phyloP scores from a whole-genome alignment of 495 filamentous ascomycete genomes.

The Penicillium parvum region DNA sequence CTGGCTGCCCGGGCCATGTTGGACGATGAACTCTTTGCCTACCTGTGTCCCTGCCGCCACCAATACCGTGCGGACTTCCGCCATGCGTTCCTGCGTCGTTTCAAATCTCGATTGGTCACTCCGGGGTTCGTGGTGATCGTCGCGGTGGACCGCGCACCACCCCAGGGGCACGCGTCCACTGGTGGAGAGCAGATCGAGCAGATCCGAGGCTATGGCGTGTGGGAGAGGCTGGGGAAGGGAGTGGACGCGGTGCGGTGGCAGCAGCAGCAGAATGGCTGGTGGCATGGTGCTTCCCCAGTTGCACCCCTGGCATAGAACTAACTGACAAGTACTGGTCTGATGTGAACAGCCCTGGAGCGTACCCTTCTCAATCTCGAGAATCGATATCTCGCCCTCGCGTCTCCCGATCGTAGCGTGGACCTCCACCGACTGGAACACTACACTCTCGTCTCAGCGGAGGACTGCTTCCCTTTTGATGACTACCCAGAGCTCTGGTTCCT shows the following conservation, averaged over 20 bases:
- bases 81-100: slow-evolving; percentile 9
- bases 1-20: slow-evolving; percentile 14
- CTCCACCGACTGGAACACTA: slow-evolving; percentile 2
- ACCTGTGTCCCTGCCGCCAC: slow-evolving; percentile 11
- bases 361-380: slow-evolving; percentile 2
- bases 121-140: slow-evolving; percentile 11
- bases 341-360: slow-evolving; percentile 9
- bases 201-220: slow-evolving; percentile 10
- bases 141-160: slow-evolving; percentile 1
- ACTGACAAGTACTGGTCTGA: background rate
- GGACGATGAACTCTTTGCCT: slow-evolving; percentile 14
- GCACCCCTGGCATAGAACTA: too few species aligned
- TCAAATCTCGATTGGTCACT: slow-evolving; percentile 8
- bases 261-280: slow-evolving; percentile 2
- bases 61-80: slow-evolving; percentile 13
- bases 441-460: background rate
- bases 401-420: slow-evolving; percentile 14
- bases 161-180: background rate
- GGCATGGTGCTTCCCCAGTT: slow-evolving; percentile 1
- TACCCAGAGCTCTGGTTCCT: slow-evolving; percentile 15
- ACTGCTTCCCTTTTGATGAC: slow-evolving; percentile 8
- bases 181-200: slow-evolving; percentile 3
- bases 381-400: slow-evolving; percentile 1
- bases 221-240: slow-evolving; percentile 7
- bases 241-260: slow-evolving; percentile 2